Conservation (phyloP, 495 filamentous ascomycete genomes). For the Ramalina intermedia region DNA sequence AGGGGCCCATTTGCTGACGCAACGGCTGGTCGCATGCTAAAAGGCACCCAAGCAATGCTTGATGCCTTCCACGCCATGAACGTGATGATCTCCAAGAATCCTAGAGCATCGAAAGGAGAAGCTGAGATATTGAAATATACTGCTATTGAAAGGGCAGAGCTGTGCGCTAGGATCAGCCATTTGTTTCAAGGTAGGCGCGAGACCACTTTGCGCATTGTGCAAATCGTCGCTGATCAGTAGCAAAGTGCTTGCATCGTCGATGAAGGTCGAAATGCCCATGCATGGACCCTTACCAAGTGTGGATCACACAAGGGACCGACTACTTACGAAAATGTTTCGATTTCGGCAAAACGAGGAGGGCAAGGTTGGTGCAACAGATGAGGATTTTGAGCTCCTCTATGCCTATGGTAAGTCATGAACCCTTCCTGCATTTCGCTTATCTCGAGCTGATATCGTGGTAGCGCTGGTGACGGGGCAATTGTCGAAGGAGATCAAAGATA, state of each 20-base stretch:
- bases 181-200: conserved; percentile 58
- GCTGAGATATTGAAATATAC: conserved; percentile 66
- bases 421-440: background rate
- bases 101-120: conserved; percentile 64
- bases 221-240: background rate
- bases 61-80: conserved; percentile 95
- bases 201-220: background rate
- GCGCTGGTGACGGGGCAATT: conserved; percentile 40
- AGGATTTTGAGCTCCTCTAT: conserved; percentile 58
- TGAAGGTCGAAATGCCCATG: conserved; percentile 87
- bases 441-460: conserved; percentile 9
- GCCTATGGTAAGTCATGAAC: conserved; percentile 43
- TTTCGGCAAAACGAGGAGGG: conserved; percentile 59
- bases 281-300: conserved; percentile 77
- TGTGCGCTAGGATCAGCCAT: conserved; percentile 81
- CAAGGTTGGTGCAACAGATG: conserved; percentile 38
- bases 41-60: conserved; percentile 65
- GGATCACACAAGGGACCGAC: conserved; percentile 59
- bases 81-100: conserved; percentile 71
- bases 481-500: conserved; percentile 33
- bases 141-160: conserved; percentile 56
- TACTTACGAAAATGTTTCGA: conserved; percentile 80
- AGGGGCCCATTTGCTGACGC: conserved; percentile 66
- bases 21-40: conserved; percentile 55
- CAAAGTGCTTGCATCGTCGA: conserved; percentile 71